Base-by-base conservation (phyloP, 257 asterid species). In the Lantana camara region DNA sequence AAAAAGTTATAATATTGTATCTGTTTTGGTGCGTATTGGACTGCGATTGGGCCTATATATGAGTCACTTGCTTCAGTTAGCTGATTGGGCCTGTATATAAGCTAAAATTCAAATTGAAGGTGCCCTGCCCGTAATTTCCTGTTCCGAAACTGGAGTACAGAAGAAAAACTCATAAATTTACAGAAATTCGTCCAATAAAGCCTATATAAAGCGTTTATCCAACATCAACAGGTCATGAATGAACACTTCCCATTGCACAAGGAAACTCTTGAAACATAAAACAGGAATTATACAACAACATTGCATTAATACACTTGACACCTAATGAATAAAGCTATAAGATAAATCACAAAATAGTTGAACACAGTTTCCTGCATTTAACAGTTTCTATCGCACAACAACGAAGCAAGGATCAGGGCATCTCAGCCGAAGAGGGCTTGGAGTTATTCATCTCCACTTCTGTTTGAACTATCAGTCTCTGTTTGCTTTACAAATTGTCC, bases 401-500 rank as follows among this genome's bases (percentile, higher is more conserved):
- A n/a, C n/a, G n/a, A 46, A 71, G 60, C 38, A 47, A 67, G 56
- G 61, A 71, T 35, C 42, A 67, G 57, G 54, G 16, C 13, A 51
- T 34, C n/a, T n/a, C 24, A 30, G 35, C 35, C 7, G 35, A 30
- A 30, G 35, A 30, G 7, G 3, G 35, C 3, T 30, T 3, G 21
- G 34, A 67, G 42, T 61, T 41, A 75, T 23, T 62, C 78, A 32
- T 75, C 82, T 14, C 64, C 67, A 37, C 64, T 37, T 59, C 53
- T 57, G 70, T 67, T 74, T 50, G 81, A 78, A 56, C 58, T 71
- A 69, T 72, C 79, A 38, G 45, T 59, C 30, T 20, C 73, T 4
- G 70, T 47, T 64, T 64, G 77, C 73, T 69, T 40, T 45, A 75
- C 82, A 64, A 85, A 74, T 38, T 80, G 75, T 15, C 87, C 89